Conservation (phyloP, 768 basidiomycete genomes). For the Trametes cubensis region DNA sequence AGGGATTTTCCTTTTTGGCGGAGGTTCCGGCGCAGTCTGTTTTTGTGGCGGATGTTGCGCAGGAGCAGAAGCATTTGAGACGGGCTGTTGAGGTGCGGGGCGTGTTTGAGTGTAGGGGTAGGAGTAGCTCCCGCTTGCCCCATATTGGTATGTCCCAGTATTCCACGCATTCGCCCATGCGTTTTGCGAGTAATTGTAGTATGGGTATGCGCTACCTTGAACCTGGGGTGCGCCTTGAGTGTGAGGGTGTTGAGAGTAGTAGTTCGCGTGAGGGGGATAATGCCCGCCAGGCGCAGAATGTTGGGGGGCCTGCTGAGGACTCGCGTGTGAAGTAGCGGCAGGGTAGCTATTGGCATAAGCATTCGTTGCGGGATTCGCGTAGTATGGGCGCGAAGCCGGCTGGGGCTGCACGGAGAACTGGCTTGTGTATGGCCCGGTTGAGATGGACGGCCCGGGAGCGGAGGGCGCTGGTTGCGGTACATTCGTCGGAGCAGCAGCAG, state of each 20-base stretch:
- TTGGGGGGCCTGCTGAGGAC: constrained; percentile 1
- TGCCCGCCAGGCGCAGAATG: background rate
- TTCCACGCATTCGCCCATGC: constrained; percentile 29
- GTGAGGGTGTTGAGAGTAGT: constrained; percentile 3
- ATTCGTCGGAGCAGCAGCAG: background rate
- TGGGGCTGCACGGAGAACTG: constrained; percentile 18
- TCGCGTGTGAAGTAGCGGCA: background rate
- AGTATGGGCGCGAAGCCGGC: constrained; percentile 11
- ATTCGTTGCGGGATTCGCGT: background rate
- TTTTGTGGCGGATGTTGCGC: background rate
- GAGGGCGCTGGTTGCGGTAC: background rate
- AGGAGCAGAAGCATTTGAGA: background rate
- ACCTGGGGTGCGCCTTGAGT: background rate
- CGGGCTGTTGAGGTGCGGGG: background rate
- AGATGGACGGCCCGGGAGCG: constrained; percentile 10
- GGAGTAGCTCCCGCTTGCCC: constrained; percentile 14
- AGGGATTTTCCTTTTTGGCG: constrained; percentile 20
- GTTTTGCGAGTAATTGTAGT: constrained; percentile 30
- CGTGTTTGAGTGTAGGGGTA: constrained; percentile 13
- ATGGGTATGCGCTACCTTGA: constrained; percentile 14
- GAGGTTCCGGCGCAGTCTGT: background rate
- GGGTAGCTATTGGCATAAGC: background rate
- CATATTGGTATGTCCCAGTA: constrained; percentile 22
- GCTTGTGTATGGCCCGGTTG: constrained; percentile 15
- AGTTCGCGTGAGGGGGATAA: constrained; percentile 8